phyloP scores from a whole-genome alignment of 129 eudicot species.

The Chrysanthemum lavandulifolium region DNA sequence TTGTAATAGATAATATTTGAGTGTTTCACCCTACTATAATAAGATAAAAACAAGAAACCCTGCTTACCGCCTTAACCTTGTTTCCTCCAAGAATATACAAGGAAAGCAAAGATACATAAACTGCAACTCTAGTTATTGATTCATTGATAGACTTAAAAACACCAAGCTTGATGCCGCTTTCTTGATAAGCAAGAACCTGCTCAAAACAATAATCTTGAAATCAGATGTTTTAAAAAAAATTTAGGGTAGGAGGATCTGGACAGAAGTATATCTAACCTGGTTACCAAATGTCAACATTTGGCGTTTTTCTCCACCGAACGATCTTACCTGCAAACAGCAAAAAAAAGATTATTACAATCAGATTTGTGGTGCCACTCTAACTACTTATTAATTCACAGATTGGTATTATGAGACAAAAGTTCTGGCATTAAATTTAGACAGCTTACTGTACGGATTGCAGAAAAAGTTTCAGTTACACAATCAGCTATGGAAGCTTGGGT shows the following conservation, averaged over 20 bases:
- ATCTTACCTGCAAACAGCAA: conserved; percentile 69
- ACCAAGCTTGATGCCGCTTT: conserved; percentile 89
- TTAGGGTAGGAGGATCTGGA: neutral
- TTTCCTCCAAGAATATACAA: conserved; percentile 91
- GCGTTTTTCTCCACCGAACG: conserved; percentile 95
- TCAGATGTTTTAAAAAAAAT: conserved; percentile 16
- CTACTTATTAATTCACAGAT: conserved; percentile 3
- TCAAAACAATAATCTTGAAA: conserved; percentile 16
- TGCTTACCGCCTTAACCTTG: conserved; percentile 93
- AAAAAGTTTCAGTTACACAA: conserved; percentile 86
- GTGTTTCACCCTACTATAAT: neutral
- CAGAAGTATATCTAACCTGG: conserved; percentile 50
- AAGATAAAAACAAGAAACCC: conserved; percentile 6
- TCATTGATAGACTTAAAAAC: conserved; percentile 77
- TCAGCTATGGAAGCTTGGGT: conserved; percentile 91
- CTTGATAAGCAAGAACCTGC: conserved; percentile 71
- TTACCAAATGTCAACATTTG: conserved; percentile 87
- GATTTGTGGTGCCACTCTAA: conserved; percentile 8
- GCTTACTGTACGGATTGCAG: conserved; percentile 97
- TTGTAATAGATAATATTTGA: neutral
- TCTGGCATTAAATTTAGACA: neutral
- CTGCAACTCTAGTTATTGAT: conserved; percentile 91
- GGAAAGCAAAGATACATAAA: conserved; percentile 83
- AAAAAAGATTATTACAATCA: conserved; percentile 3
- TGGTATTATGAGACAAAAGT: neutral